Evolutionary conservation across 164 flowering plant genomes (phyloP).

Genomic region (Piper longum): DNA sequence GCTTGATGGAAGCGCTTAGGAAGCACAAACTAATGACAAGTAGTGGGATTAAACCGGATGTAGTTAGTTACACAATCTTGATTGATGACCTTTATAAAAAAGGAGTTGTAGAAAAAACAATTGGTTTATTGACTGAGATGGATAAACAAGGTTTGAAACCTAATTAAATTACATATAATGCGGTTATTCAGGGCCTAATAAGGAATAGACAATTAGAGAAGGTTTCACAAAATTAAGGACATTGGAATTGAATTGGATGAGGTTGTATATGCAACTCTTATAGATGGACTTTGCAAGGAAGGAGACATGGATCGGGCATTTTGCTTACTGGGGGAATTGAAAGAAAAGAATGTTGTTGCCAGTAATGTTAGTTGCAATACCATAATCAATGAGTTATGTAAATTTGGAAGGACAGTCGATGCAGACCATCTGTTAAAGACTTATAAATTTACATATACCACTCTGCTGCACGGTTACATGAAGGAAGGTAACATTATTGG

Average conservation of each 20-base stretch:
- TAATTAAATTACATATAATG: constrained; percentile 55
- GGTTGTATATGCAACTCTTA: constrained; percentile 47
- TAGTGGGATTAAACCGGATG: constrained; percentile 40
- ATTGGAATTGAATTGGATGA: constrained; percentile 50
- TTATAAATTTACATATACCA: constrained; percentile 43
- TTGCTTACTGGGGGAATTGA: constrained; percentile 58
- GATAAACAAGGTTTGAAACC: constrained; percentile 34
- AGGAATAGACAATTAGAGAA: constrained; percentile 58
- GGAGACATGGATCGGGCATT: constrained; percentile 45
- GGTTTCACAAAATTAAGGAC: constrained; percentile 29
- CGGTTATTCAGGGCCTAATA: constrained; percentile 51
- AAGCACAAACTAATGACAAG: constrained; percentile 39
- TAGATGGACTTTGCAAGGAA: constrained; percentile 45
- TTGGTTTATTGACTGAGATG: constrained; percentile 59
- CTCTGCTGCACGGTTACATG: constrained; percentile 52
- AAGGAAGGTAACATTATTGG: constrained; percentile 35
- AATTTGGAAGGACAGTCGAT: constrained; percentile 40
- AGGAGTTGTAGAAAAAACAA: constrained; percentile 57
- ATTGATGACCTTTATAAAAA: constrained; percentile 60
- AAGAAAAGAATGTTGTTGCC: constrained; percentile 32
- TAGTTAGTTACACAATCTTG: constrained; percentile 44
- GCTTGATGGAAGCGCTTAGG: constrained; percentile 30
- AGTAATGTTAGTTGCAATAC: constrained; percentile 54
- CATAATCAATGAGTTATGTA: constrained; percentile 63
- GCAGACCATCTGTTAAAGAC: constrained; percentile 45